phyloP scores from a whole-genome alignment of 768 basidiomycete species.

The Pleurotus pulmonarius region DNA sequence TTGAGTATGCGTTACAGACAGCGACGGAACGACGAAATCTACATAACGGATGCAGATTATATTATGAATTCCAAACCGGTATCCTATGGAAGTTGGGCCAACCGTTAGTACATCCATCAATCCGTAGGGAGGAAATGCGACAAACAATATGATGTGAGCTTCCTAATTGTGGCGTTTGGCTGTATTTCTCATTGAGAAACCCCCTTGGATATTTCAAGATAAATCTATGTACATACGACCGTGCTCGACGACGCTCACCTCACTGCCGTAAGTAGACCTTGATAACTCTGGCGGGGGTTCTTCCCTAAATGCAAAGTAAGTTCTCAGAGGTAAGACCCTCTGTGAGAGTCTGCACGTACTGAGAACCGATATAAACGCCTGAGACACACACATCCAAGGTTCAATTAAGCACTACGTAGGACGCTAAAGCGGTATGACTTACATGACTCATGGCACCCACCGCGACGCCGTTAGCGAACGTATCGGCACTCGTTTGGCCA shows the following conservation, averaged over 20 bases:
- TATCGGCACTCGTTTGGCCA: constrained; percentile 71
- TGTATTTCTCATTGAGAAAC: constrained; percentile 56
- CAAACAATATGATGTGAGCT: constrained; percentile 67
- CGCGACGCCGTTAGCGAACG: constrained; percentile 56
- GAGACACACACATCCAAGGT: constrained; percentile 10
- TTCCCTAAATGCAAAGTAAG: constrained; percentile 22
- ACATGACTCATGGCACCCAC: constrained; percentile 83
- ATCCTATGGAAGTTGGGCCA: not conserved
- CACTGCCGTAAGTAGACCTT: constrained; percentile 54
- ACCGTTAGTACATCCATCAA: not conserved
- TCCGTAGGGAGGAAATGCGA: not conserved
- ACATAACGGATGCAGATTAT: not conserved
- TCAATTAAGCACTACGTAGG: constrained; percentile 55
- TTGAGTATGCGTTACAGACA: no score
- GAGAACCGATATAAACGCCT: not conserved
- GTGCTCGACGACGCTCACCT: constrained; percentile 32
- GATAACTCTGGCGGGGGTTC: constrained; percentile 61
- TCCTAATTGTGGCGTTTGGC: constrained; percentile 70
- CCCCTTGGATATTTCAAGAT: constrained; percentile 26
- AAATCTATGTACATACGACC: not conserved
- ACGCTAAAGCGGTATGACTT: constrained; percentile 21
- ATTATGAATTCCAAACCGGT: constrained; percentile 1
- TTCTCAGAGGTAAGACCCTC: no score
- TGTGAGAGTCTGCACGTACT: no score
- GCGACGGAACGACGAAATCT: not conserved